Percentiles rank a stretch among this genome's conserved stretches.
Conservation (phyloP, 2,329 filamentous ascomycete species). For the Fusarium anguioides region DNA sequence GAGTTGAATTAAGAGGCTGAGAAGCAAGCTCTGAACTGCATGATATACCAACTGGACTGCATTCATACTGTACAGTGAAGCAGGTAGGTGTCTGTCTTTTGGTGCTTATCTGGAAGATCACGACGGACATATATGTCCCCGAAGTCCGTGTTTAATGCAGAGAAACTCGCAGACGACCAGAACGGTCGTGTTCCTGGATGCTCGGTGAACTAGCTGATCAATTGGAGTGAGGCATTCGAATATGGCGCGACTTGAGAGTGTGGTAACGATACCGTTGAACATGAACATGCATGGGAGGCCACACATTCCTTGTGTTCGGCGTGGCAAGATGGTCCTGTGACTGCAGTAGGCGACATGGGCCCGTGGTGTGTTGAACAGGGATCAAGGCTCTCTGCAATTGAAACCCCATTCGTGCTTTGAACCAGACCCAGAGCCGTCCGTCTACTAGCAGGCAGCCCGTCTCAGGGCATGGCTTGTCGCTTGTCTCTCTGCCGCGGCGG, state of each 20-base stretch:
- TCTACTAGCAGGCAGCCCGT: constrained; percentile 11
- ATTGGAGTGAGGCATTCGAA: constrained; percentile 34
- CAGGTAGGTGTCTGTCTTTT: background rate
- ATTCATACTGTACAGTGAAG: constrained; percentile 20
- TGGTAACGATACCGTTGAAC: constrained; percentile 25
- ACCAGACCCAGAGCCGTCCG: constrained; percentile 1
- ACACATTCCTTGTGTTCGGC: constrained; percentile 40
- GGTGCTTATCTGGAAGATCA: constrained; percentile 36
- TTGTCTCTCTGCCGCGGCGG: constrained; percentile 37
- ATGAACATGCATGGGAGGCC: constrained; percentile 19
- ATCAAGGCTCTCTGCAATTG: constrained; percentile 42
- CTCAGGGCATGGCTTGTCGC: constrained; percentile 33
- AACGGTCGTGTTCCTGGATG: constrained; percentile 44
- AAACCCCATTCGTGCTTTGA: constrained; percentile 45
- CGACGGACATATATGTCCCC: constrained; percentile 35
- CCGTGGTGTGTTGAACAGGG: constrained; percentile 46
- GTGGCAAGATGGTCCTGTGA: constrained; percentile 47
- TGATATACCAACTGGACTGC: background rate
- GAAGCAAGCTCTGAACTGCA: constrained; percentile 9
- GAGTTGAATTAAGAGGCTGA: constrained; percentile 7
- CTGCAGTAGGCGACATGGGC: constrained; percentile 42
- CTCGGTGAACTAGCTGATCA: constrained; percentile 45
- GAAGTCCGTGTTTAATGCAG: constrained; percentile 23
- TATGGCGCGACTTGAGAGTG: constrained; percentile 23
- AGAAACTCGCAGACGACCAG: constrained; percentile 14